Evolutionary conservation across 129 eudicot genomes (phyloP).

Genomic region (Saposhnikovia divaricata): DNA sequence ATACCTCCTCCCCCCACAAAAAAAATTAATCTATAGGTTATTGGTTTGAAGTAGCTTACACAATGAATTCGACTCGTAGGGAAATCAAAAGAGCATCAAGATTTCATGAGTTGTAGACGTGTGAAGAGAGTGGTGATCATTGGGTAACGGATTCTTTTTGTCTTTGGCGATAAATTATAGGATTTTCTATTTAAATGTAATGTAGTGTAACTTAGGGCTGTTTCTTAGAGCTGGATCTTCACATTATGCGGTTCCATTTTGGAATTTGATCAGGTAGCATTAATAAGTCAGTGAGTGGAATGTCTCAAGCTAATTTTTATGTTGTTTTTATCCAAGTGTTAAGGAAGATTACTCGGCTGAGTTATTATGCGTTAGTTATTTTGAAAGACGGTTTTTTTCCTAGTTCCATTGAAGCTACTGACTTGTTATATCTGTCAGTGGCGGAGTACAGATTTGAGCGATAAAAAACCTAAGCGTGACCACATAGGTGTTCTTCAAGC

Average conservation of each 20-base stretch:
- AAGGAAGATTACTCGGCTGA: neutral
- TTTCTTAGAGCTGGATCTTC: neutral
- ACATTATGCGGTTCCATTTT: neutral
- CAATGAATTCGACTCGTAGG: neutral
- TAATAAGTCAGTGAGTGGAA: neutral
- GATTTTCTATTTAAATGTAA: neutral
- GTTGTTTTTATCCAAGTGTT: neutral
- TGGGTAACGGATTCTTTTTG: neutral
- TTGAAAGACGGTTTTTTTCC: conserved; percentile 31
- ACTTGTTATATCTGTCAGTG: conserved; percentile 19
- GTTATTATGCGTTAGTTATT: neutral
- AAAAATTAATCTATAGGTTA: neutral
- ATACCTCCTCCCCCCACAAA: no score
- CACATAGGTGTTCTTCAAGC: conserved; percentile 6
- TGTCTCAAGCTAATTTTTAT: neutral
- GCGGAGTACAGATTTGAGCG: conserved; percentile 24
- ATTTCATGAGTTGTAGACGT: neutral
- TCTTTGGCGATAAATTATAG: neutral
- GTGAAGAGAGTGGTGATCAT: neutral
- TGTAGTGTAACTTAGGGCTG: neutral
- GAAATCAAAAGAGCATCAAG: neutral
- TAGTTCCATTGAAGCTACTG: conserved; percentile 24
- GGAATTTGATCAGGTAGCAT: conserved; percentile 13
- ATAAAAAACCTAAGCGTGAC: conserved; percentile 6
- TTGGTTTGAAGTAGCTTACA: neutral